Evolutionary conservation across 192 early-diverging fungal species (phyloP).

Genomic region (Coemansia sp.): DNA sequence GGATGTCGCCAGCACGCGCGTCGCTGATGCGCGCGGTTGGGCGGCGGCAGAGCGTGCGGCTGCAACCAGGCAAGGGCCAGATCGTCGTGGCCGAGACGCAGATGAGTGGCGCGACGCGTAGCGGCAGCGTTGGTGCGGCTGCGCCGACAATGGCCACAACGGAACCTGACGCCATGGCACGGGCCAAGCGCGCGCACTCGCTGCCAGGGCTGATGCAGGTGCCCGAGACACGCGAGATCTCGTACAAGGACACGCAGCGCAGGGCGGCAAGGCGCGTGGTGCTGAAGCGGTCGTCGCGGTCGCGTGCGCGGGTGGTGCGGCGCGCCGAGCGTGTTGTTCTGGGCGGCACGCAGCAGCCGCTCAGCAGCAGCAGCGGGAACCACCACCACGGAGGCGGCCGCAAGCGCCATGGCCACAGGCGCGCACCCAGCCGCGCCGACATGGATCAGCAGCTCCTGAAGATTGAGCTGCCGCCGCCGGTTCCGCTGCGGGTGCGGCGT

Average conservation of each 20-base stretch:
- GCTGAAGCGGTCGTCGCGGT: slow-evolving; percentile 19
- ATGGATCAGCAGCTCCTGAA: slow-evolving; percentile 51
- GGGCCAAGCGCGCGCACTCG: slow-evolving; percentile 53
- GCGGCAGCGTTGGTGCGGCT: slow-evolving; percentile 7
- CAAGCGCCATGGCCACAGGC: slow-evolving; percentile 24
- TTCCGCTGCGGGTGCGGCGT: slow-evolving; percentile 55
- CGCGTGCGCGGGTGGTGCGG: slow-evolving; percentile 34
- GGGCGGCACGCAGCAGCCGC: slow-evolving; percentile 25
- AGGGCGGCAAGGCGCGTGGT: slow-evolving; percentile 35
- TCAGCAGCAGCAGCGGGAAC: neutral
- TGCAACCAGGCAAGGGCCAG: slow-evolving; percentile 52
- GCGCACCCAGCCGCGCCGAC: slow-evolving; percentile 43
- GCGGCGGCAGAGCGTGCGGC: slow-evolving; percentile 53
- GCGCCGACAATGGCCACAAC: slow-evolving; percentile 12
- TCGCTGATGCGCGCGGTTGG: slow-evolving; percentile 54
- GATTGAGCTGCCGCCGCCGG: slow-evolving; percentile 52
- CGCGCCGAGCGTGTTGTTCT: slow-evolving; percentile 53
- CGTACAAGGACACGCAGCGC: slow-evolving; percentile 48
- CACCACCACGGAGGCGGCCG: neutral
- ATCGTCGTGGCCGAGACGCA: slow-evolving; percentile 52
- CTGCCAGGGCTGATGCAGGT: slow-evolving; percentile 50
- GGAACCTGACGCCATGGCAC: slow-evolving; percentile 29
- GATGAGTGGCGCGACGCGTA: slow-evolving; percentile 11
- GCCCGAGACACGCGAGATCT: slow-evolving; percentile 54
- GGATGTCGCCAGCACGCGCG: slow-evolving; percentile 51